Base-by-base conservation (phyloP, 768 basidiomycete genomes). In the Xerocomellus amylosporus region DNA sequence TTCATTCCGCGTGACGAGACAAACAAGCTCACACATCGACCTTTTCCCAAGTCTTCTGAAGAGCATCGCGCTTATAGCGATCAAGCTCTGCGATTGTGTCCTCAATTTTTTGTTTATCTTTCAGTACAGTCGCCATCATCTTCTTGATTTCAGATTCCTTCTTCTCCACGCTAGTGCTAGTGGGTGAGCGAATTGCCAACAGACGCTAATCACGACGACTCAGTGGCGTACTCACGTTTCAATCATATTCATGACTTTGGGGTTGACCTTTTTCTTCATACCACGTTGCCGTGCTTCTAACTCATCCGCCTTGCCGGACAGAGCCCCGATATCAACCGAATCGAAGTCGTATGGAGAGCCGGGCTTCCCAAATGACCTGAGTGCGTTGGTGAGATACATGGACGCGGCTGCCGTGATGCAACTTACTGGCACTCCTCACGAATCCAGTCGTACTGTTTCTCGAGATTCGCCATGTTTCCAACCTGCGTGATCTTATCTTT, bases 71-170 rank as follows among this genome's bases (percentile, higher is more conserved):
- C 75, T 99, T 99, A 71, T 96, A 93, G 45, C 85, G 80, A 69
- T 98, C 96, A 10, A 98, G 83, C 66, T 97, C 90, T 30, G 83
- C 86, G 56, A 99, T 95, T 0, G 94, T 98, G 53, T 86, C 83
- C 63, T 97, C 93, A 46, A 99, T 98, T 76, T 96, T 98, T 61
- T 85, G 77, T 71, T 96, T 96, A 72, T 99, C 97, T 64, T 89
- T 88, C 65, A 92, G 71, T 0, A 98, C 94, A 4, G 88, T 91
- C 2, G 79, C 68, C 69, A 98, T 79, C 83, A 90, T 98, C 76
- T 90, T 93, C 70, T 84, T 88, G 43, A 97, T 75, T n/a, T 82
- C 81, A 0, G 79, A 70, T 70, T 99, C 96, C 64, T 88, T 86
- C 78, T 96, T 97, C 77, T 98, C 97, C 43, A 95, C 91, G 51